These are phyloP conservation scores for Closterium sp. DNA, from an alignment of 139 green algal species.

Conservation along the genomic window DNA sequence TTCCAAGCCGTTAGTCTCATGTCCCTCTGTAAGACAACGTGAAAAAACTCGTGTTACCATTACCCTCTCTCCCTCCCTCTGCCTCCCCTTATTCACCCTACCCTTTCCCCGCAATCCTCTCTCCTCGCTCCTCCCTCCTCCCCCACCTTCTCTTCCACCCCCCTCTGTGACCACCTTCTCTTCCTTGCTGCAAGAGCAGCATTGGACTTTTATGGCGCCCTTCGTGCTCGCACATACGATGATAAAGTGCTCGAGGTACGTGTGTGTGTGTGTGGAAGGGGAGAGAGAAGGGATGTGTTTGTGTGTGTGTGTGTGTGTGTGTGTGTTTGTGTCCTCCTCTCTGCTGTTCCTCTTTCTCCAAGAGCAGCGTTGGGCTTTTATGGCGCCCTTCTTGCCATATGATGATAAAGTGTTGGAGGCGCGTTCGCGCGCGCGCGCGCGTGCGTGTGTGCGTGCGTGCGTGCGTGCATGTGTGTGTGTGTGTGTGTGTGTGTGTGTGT, in stretches of 20 bases:
- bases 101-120: neutral
- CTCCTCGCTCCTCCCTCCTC: neutral
- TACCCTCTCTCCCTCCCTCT: neutral
- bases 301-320: no score
- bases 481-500: neutral
- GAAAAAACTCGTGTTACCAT: no score
- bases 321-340: no score
- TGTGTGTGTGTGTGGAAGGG: neutral
- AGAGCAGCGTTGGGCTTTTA: no score
- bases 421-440: no score
- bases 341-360: no score
- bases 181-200: neutral
- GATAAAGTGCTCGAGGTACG: conserved; percentile 47
- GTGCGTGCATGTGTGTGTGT: conserved; percentile 5
- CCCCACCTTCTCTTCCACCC: no score
- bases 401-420: no score
- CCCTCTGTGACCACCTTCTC: neutral
- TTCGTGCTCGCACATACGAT: conserved; percentile 53
- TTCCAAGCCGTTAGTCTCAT: no score
- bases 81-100: neutral
- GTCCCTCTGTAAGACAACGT: no score
- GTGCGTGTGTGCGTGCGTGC: neutral
- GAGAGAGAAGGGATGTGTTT: no score
- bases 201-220: conserved; percentile 68
- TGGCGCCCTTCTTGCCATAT: no score